Base-by-base conservation (phyloP, 139 green algal species). In the Picochlorum sp. region DNA sequence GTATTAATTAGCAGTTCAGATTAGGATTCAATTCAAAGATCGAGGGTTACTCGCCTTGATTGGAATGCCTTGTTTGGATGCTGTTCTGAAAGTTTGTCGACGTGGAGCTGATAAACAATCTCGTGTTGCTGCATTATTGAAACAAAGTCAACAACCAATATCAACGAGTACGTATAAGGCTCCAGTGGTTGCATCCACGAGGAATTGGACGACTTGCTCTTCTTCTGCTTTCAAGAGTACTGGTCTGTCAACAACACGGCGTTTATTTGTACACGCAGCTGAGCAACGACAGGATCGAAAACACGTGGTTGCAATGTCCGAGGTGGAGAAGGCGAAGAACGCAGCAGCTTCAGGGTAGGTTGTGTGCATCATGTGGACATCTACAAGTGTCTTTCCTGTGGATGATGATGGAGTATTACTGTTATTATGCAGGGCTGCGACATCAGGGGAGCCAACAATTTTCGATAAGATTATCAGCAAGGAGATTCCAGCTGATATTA, bases 391-490 rank as follows among this genome's bases (percentile, higher is more conserved):
- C 7, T 41, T 11, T 11, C 4, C 28, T 30, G 28, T 41, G 34
- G 34, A 11, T 41, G 34, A 11, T 11, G 8, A 41, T 41, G 4
- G 28, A 30, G 28, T 30, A 30, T 30, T 30, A 5, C 28, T 21
- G 11, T 54, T 9, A 13, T 20, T 16, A 24, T 24, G 45, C 45
- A 69, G 72, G 14, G 67, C 59, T 52, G 67, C 60, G 6, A 67
- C 75, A 34, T 68, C 20, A 3, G 68, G 66, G 6, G 74, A 65
- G 6, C 85, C 86, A 4, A 97, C 91, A 23, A 90, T 96, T 49
- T 98, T 98, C 60, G 92, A 98, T 70, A 97, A 97, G 72, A 97
- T 98, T 37, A 81, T 98, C 15, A 41, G 60, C 47, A 95, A 95
- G 76, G 69, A 94, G 52, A 92, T 95, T 26, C 85, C 84, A 8